These are phyloP conservation scores for Bruguiera parviflora DNA, from an alignment of 345 rosid genomes.

Conservation along the genomic window DNA sequence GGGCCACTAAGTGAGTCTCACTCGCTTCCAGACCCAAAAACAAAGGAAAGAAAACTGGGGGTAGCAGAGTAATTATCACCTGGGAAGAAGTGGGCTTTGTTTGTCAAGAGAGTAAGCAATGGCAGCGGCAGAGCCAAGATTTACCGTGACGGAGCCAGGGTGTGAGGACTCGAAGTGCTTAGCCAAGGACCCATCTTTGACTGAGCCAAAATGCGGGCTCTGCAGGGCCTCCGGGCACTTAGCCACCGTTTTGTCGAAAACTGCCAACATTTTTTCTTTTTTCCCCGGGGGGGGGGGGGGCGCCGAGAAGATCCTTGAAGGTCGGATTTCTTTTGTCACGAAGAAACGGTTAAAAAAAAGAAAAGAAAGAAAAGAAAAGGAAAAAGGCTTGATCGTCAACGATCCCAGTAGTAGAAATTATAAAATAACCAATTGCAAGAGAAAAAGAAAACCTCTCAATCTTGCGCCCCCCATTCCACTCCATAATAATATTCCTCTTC, in stretches of 20 bases:
- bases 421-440: no score
- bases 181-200: constrained; percentile 63
- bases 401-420: no score
- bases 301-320: no score
- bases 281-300: no score
- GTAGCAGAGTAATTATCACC: constrained; percentile 30
- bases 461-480: no score
- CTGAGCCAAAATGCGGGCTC: constrained; percentile 44
- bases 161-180: constrained; percentile 53
- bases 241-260: constrained; percentile 81
- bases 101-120: constrained; percentile 65
- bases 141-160: constrained; percentile 58
- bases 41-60: neutral
- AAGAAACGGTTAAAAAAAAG: no score
- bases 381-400: no score
- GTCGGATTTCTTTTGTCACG: no score
- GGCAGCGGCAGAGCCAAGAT: constrained; percentile 69
- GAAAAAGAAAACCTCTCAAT: no score
- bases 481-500: no score
- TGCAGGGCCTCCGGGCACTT: constrained; percentile 73
- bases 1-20: no score
- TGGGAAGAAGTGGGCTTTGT: constrained; percentile 89
- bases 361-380: no score
- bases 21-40: neutral
- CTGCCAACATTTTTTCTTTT: constrained; percentile 69